Evolutionary conservation across 208 protist genomes (phyloP).

Genomic region (Leishmania martiniquensis): DNA sequence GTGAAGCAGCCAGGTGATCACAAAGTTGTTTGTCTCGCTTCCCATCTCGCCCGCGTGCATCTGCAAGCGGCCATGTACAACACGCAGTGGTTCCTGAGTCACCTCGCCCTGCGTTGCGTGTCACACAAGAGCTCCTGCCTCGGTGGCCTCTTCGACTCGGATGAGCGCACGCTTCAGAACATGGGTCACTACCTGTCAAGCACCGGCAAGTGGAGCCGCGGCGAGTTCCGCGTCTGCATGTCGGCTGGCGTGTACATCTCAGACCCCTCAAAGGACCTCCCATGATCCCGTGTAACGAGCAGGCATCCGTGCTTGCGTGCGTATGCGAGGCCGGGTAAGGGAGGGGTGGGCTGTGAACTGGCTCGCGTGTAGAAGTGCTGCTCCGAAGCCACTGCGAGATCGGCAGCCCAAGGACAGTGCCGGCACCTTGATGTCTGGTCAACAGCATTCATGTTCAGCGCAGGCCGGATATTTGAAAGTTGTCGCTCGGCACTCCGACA

Average conservation of each 20-base stretch:
- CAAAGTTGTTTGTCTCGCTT: conserved; percentile 39
- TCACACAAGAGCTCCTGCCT: conserved; percentile 20
- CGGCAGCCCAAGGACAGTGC: too few relatives aligned
- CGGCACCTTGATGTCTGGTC: too few relatives aligned
- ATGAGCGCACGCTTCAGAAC: conserved; percentile 19
- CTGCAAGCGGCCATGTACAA: conserved; percentile 28
- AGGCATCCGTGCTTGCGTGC: not conserved
- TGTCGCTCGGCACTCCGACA: too few relatives aligned
- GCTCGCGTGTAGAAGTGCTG: not conserved
- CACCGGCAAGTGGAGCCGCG: conserved; percentile 30
- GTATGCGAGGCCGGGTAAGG: not conserved
- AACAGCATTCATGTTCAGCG: too few relatives aligned
- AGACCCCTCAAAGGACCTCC: not conserved
- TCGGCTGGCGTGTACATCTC: conserved; percentile 19
- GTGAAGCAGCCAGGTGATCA: conserved; percentile 13
- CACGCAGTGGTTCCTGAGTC: conserved; percentile 36
- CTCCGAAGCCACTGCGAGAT: too few relatives aligned
- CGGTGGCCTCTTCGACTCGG: conserved; percentile 5
- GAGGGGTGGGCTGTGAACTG: not conserved
- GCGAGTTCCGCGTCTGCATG: conserved; percentile 36
- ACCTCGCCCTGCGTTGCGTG: conserved; percentile 31
- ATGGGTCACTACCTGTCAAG: conserved; percentile 27
- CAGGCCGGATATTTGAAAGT: too few relatives aligned
- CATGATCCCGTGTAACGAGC: not conserved
- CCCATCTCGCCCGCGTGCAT: conserved; percentile 19